Evolutionary conservation across 495 filamentous ascomycete species (phyloP), one percentile per base, ranked within the genome.

Genomic region (Penicillium paradoxum): DNA sequence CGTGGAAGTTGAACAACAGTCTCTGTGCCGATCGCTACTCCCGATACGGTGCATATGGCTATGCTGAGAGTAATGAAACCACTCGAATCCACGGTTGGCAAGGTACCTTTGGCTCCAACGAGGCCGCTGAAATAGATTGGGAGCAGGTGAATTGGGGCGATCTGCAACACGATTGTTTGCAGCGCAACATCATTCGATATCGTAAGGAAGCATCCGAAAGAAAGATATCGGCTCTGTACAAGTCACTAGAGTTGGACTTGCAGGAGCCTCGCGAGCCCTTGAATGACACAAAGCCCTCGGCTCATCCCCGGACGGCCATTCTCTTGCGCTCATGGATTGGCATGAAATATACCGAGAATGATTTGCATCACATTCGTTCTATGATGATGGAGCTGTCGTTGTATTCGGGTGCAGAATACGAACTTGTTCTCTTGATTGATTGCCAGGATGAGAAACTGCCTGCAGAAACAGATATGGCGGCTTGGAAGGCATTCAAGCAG

Each of bases 351-450:
- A 84, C 77, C 17, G 70, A 81, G 19, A 86, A 89, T 58, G 85
- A 89, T 54, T 78, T 82, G 54, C 76, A 83, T 48, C 74, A 79
- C 13, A 82, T 92, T 45, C 83, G 88, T 10, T 77, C 87, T 4
- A 71, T 91, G 47, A 74, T 91, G 55, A 82, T 79, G 7, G 89
- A 92, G 65, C 67, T 90, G 19, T 79, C 78, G 5, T 69, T 92
- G 5, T 73, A 79, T 24, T 83, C 84, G 5, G 88, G 89, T 8
- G 86, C 83, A 18, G 83, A 89, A 69, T 91, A 89, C 59, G 75
- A 86, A 52, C 79, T 91, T 32, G 83, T 85, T 53, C 69, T 91
- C 6, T 76, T 90, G 37, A 78, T 91, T 7, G 83, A 91, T 36
- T 77, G 86, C 53, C 86, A 82, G 49, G 79, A 86, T 51, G 45